Conservation (phyloP, 2,329 filamentous ascomycete species). For the Microsporum audouinii region DNA sequence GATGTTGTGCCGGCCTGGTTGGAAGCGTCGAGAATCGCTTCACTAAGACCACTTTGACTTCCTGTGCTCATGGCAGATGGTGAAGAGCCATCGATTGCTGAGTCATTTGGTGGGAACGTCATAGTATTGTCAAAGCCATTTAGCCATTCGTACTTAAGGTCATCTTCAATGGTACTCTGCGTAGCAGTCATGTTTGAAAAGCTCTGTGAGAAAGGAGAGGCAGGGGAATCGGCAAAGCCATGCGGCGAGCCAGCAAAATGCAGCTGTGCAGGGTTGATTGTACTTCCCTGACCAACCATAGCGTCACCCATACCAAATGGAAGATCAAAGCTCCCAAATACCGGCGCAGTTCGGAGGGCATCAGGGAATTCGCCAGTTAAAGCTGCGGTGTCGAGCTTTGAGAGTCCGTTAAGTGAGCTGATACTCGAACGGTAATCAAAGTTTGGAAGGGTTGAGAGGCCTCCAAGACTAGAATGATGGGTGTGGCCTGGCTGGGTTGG, state of each 20-base stretch:
- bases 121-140: constrained; percentile 70
- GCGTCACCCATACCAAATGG: constrained; percentile 61
- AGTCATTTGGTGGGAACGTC: constrained; percentile 60
- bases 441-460: constrained; percentile 43
- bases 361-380: constrained; percentile 56
- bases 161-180: constrained; percentile 50
- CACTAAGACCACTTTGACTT: constrained; percentile 82
- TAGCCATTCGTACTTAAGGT: constrained; percentile 76
- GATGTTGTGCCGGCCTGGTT: constrained; percentile 49
- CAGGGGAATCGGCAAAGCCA: constrained; percentile 31
- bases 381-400: constrained; percentile 70
- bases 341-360: constrained; percentile 68
- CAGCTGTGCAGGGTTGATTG: constrained; percentile 50
- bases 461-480: constrained; percentile 64
- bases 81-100: constrained; percentile 81
- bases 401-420: constrained; percentile 49
- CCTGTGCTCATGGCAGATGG: constrained; percentile 92
- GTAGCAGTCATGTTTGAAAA: constrained; percentile 38
- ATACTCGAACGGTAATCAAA: constrained; percentile 47
- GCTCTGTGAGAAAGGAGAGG: constrained; percentile 32
- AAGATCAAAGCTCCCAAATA: constrained; percentile 51
- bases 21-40: constrained; percentile 73
- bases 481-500: constrained; percentile 41
- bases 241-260: constrained; percentile 56
- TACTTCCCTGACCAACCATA: constrained; percentile 54